Conservation (phyloP, 768 basidiomycete genomes). For the Mycena kentingensis region DNA sequence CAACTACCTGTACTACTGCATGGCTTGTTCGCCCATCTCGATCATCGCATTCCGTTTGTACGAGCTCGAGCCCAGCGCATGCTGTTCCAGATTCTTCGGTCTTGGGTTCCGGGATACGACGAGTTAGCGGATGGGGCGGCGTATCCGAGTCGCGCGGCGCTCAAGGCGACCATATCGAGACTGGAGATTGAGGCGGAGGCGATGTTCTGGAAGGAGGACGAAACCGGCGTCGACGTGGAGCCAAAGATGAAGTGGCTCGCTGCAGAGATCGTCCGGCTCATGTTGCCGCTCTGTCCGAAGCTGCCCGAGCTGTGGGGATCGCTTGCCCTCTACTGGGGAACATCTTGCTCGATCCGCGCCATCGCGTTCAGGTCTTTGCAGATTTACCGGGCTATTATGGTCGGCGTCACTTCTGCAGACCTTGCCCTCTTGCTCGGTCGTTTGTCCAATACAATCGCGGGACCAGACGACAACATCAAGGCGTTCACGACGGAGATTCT, state of each 20-base stretch:
- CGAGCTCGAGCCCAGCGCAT: constrained; percentile 73
- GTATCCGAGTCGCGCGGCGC: constrained; percentile 45
- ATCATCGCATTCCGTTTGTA: constrained; percentile 71
- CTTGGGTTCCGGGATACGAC: constrained; percentile 80
- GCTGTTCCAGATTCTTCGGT: constrained; percentile 81
- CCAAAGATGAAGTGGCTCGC: constrained; percentile 72
- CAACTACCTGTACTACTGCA: constrained; percentile 78
- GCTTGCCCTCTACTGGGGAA: constrained; percentile 80
- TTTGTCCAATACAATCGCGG: constrained; percentile 81
- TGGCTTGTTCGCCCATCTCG: constrained; percentile 78
- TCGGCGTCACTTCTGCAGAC: constrained; percentile 67
- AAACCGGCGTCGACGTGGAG: constrained; percentile 53
- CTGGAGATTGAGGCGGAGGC: constrained; percentile 61
- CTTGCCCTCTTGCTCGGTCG: constrained; percentile 81
- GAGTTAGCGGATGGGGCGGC: constrained; percentile 62
- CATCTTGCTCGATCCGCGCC: constrained; percentile 81
- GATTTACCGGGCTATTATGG: constrained; percentile 80
- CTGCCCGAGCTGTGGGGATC: constrained; percentile 79
- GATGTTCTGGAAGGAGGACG: constrained; percentile 75
- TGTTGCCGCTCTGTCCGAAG: constrained; percentile 70
- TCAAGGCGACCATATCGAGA: constrained; percentile 52
- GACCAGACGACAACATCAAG: constrained; percentile 74
- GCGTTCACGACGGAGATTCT: constrained; percentile 84
- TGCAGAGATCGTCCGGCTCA: constrained; percentile 61
- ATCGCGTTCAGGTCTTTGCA: constrained; percentile 89